These are phyloP conservation scores for Vigna nakashimae DNA, from an alignment of 306 rosid species.

Conservation along the genomic window DNA sequence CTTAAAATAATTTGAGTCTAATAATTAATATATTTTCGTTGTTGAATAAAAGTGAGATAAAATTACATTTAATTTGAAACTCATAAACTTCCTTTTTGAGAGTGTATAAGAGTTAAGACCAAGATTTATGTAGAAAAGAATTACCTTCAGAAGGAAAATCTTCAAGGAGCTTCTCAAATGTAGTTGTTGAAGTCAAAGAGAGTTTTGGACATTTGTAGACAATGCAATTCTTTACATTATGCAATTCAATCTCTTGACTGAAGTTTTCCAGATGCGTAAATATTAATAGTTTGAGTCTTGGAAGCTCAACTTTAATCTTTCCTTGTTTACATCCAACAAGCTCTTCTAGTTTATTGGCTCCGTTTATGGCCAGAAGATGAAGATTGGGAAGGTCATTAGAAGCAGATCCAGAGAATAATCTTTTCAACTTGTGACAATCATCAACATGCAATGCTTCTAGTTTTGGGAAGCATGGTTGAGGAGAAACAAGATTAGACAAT, in stretches of 20 bases:
- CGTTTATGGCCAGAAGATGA: no score
- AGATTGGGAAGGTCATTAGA: background rate
- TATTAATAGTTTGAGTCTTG: constrained; percentile 22
- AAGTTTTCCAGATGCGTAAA: constrained; percentile 21
- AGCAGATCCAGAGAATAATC: background rate
- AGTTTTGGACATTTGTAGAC: constrained; percentile 32
- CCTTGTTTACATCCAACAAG: no score
- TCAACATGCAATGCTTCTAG: background rate
- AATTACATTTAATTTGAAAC: no score
- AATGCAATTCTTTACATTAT: background rate
- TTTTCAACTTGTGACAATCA: background rate
- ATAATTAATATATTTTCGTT: no score
- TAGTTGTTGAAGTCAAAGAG: constrained; percentile 23
- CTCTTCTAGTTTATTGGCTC: no score
- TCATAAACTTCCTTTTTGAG: no score
- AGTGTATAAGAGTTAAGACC: no score
- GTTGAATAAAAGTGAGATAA: no score
- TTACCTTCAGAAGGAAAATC: background rate
- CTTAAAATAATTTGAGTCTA: no score
- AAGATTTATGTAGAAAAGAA: no score
- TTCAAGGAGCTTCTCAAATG: background rate
- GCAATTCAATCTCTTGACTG: constrained; percentile 11
- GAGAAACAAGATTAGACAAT: background rate
- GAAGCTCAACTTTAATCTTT: background rate
- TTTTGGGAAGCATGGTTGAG: background rate